Evolutionary conservation across 2,329 filamentous ascomycete genomes (phyloP).

Genomic region (Sclerotinia minor): DNA sequence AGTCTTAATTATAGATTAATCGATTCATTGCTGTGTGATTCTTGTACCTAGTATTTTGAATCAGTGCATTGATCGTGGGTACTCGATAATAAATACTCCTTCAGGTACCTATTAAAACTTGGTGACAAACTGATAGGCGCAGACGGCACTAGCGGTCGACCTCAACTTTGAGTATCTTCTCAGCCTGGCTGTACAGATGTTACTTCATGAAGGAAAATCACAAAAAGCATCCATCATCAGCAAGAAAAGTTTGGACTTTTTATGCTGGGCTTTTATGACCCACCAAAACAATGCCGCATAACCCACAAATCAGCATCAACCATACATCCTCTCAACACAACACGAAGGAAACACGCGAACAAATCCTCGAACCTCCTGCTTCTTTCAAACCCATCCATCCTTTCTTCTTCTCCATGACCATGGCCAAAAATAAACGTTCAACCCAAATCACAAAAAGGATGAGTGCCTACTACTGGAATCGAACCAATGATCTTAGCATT

Average conservation of each 20-base stretch:
- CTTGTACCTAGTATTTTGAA: too few species aligned
- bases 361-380: not conserved
- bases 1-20: too few species aligned
- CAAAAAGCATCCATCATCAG: not conserved
- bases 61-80: not conserved
- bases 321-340: not conserved
- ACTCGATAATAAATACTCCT: not conserved
- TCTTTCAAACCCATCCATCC: not conserved
- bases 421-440: not conserved
- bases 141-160: too few species aligned
- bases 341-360: too few species aligned
- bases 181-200: not conserved
- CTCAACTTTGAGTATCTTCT: not conserved
- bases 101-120: not conserved
- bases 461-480: slow-evolving; percentile 20
- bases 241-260: not conserved
- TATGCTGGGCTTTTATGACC: not conserved
- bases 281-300: not conserved
- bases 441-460: fast-evolving
- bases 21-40: too few species aligned
- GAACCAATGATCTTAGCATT: slow-evolving; percentile 24
- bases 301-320: not conserved
- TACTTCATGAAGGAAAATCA: not conserved
- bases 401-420: not conserved
- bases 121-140: too few species aligned